Percentiles rank a stretch among this genome's conserved stretches.
Conservation (phyloP, 2,329 filamentous ascomycete species). For the Penicillium vulpinum region DNA sequence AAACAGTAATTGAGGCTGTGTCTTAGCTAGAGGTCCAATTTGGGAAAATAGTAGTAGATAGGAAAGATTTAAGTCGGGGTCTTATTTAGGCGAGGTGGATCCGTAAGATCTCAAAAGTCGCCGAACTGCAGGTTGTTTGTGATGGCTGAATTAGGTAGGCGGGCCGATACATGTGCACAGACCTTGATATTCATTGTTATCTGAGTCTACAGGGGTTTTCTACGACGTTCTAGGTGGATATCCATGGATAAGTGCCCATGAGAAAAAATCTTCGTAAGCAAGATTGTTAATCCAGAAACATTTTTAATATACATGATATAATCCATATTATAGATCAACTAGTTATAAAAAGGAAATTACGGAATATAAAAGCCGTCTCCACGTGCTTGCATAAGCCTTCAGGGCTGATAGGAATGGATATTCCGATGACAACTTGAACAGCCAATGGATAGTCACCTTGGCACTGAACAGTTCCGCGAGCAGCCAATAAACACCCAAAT, state of each 20-base stretch:
- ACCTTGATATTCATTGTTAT: too few relatives aligned
- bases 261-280: neutral
- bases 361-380: slow-evolving; percentile 4
- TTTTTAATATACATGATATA: neutral
- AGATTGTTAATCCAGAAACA: neutral
- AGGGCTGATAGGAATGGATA: slow-evolving; percentile 1
- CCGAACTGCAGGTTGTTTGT: neutral
- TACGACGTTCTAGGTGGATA: too few relatives aligned
- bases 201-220: neutral
- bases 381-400: neutral
- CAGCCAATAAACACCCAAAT: neutral
- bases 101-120: neutral
- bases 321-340: too few relatives aligned
- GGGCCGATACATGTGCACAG: neutral
- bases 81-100: neutral
- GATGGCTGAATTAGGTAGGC: neutral
- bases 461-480: neutral
- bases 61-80: too few relatives aligned
- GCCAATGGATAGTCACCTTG: neutral
- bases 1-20: too few relatives aligned
- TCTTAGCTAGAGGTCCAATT: too few relatives aligned
- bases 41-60: too few relatives aligned
- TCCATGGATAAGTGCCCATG: too few relatives aligned
- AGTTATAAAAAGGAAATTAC: neutral
- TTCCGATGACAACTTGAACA: neutral